Base-by-base conservation (phyloP, 208 protist species). In the Leishmania guyanensis region DNA sequence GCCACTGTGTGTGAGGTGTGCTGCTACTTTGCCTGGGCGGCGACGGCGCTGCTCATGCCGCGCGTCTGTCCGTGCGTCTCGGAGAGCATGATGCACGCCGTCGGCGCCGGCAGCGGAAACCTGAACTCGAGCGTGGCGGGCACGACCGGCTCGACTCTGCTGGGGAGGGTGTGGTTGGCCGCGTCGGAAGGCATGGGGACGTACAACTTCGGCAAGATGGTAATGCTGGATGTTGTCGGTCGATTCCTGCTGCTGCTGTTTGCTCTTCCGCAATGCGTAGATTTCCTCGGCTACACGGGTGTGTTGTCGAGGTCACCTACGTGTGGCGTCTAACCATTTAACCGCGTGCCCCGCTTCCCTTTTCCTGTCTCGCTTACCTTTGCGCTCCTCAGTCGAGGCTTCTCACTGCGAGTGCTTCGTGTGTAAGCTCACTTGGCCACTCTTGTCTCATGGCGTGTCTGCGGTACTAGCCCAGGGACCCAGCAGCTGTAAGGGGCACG, bases 31-130 rank as follows among this genome's bases (percentile, higher is more conserved):
- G 80, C 81, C 39, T 96, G 85, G 73, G 94, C 97, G 91, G 88
- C 95, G 12, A 62, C 85, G 60, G 83, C 92, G 3, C 82, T 98
- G 43, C 88, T 97, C 17, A 86, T 95, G 56, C 90, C 92, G 2
- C 91, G 92, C 46, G 77, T 97, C 17, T 96, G 92, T 80, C 93
- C 92, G 5, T 82, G 82, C 22, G 92, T 89, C 12, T 89, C 89
- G 68, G 93, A 96, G 83, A 89, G 84, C 56, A 95, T 90, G 70
- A 83, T 95, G 62, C 95, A 89, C 68, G 90, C 92, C 2, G 58
- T 96, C 16, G 83, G 92, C 26, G 88, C 93, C 26, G 90, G 90
- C 43, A 91, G 89, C 70, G 76, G 88, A n/a, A 95, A 96, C 85
- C 78, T 96, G 62, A 93, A 92, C 10, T 64, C 53, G 71, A 79